Evolutionary conservation across 2,329 filamentous ascomycete genomes (phyloP).

Genomic region (Pleoardoris graminearum): DNA sequence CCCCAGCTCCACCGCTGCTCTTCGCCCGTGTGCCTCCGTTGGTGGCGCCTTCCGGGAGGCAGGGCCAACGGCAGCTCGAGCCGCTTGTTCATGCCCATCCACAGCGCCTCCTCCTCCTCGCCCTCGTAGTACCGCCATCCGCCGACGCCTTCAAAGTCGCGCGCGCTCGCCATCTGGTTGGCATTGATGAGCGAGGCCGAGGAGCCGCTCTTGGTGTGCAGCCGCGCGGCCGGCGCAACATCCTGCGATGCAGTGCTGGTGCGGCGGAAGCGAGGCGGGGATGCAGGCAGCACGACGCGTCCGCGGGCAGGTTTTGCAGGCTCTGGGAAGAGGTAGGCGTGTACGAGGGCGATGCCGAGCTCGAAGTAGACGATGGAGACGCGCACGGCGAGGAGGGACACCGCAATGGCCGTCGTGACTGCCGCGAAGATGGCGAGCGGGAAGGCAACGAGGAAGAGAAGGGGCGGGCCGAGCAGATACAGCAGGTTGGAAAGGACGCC

Average conservation of each 20-base stretch:
- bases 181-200: conserved; percentile 41
- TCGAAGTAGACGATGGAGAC: conserved; percentile 49
- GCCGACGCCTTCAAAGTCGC: conserved; percentile 51
- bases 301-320: conserved; percentile 22
- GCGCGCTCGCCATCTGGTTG: conserved; percentile 27
- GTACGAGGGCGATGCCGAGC: conserved; percentile 45
- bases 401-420: conserved; percentile 45
- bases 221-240: conserved; percentile 17
- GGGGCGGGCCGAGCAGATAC: conserved; percentile 40
- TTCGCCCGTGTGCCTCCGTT: conserved; percentile 38
- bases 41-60: conserved; percentile 31
- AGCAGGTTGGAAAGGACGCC: conserved; percentile 25
- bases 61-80: conserved; percentile 43
- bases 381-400: conserved; percentile 45
- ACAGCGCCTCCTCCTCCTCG: conserved; percentile 49
- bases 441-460: conserved; percentile 44
- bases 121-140: conserved; percentile 45
- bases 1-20: conserved; percentile 33
- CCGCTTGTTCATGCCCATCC: conserved; percentile 50
- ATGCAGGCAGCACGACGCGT: conserved; percentile 18
- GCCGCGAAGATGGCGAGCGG: conserved; percentile 46
- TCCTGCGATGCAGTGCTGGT: conserved; percentile 31
- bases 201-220: conserved; percentile 37
- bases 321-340: conserved; percentile 40
- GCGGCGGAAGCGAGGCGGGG: conserved; percentile 31